Evolutionary conservation across 352 stramenopile species (phyloP), one percentile per base, ranked within the genome.

Genomic region (Globisporangium canariense): DNA sequence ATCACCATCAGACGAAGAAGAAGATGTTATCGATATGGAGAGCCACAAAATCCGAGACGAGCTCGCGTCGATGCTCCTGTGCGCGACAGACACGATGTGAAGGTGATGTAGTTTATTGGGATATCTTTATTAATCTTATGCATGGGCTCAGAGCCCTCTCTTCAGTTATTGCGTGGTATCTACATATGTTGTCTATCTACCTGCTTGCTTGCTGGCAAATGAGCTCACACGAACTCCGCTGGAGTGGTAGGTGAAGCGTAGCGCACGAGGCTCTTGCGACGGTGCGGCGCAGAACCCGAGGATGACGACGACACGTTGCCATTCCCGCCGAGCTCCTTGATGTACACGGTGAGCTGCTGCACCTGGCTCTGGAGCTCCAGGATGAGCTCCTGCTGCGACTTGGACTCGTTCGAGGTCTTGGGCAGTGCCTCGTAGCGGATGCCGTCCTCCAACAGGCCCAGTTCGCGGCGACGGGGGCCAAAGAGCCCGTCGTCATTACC

Each of bases 291-390:
- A 51, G 55, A 14, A 11, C 20, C 20, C 36, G 55, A 25, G 9
- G 18, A 41, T 28, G 51, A 56, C 14, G 50, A 40, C 11, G 20
- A n/a, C 11, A 18, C 58, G 3, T 16, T 20, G 8, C n/a, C 41
- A 7, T 5, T 22, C 4, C 30, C 22, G 3, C 34, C 25, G 4
- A 68, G 63, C 32, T 68, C 63, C 6, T 64, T 62, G 22, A 68
- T 25, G 25, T 32, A 47, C 14, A 25, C n/a, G 18, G 55, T 60
- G 54, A 68, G 57, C 46, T 63, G 55, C 63, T 64, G 63, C 45
- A 68, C 22, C 45, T 68, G 63, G 14, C 20, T 41, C 34, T 64
- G 63, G 30, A 68, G 63, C 63, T 68, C 63, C 18, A 59, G 25
- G 46, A 68, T 30, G 34, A 68, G 45, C 34, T 68, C 63, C 16